A percentile compares a stretch with the other conserved stretches of the same genome.
These are phyloP conservation scores for Daucus carota DNA, from an alignment of 129 eudicot genomes.

Conservation along the genomic window DH1_v3.0 NC_030386.2:37920001-37920500, in stretches of 20 bases:
- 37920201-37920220: neutral
- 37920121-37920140: neutral
- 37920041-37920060: neutral
- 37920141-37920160: neutral
- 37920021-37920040: neutral
- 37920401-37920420: neutral
- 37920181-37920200: neutral
- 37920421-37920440: neutral
- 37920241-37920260: neutral
- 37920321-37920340: neutral
- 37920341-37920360: neutral
- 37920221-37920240: neutral
- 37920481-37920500: neutral
- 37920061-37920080: neutral
- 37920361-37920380: neutral
- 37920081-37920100: neutral
- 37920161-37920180: neutral
- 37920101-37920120: neutral
- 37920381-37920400: neutral
- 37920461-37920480: neutral
- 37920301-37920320: neutral
- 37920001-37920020: neutral
- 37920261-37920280: neutral
- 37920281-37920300: neutral
- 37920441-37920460: neutral